Evolutionary conservation across 306 rosid species (phyloP), one percentile per base, ranked within the genome.

Genomic region (Pachyrhizus erosus): DNA sequence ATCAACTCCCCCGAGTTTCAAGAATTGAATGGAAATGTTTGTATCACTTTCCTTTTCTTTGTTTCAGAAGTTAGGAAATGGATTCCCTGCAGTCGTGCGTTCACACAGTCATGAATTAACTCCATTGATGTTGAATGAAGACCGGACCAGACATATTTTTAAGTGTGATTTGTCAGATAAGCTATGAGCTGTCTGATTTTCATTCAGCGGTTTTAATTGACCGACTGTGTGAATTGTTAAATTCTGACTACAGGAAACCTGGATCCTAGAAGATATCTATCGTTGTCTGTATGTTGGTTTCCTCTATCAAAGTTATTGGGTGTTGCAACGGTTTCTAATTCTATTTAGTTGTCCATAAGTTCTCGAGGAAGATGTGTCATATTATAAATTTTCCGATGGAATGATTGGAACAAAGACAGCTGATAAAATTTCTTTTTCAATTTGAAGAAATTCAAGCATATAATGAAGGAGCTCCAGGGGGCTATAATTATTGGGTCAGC

Each of bases 391-490:
- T 45, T 77, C 55, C 14, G 51, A 46, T 10, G 26, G 76, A 48
- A 64, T 64, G 33, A 24, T 52, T 73, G 81, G 49, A 52, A 27
- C 34, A n/a, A 34, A 57, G 60, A 27, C 17, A 52, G 20, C 49
- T 82, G 60, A 75, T 34, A 7, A 11, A 51, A 27, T 37, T 84
- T 84, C 74, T 43, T 54, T 37, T 73, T 80, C 79, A 4, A 83
- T 78, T 73, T 77, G 84, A 91, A 96, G 99, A 96, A 91, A 87
- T 96, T 93, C 86, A 91, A 85, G 88, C 99, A 93, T 82, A 88
- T 94, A 84, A 96, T 96, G 99, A 96, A 91, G 91, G 97, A 96
- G 91, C 89, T 96, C 79, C 99, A 96, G 87, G 99, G 99, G 70
- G 98, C 98, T 76, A 76, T 93, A 87, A 96, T 96, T 74, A 91